These are phyloP conservation scores for Aspergillus sclerotioniger DNA, from an alignment of 495 filamentous ascomycete species.

Conservation along the genomic window DNA sequence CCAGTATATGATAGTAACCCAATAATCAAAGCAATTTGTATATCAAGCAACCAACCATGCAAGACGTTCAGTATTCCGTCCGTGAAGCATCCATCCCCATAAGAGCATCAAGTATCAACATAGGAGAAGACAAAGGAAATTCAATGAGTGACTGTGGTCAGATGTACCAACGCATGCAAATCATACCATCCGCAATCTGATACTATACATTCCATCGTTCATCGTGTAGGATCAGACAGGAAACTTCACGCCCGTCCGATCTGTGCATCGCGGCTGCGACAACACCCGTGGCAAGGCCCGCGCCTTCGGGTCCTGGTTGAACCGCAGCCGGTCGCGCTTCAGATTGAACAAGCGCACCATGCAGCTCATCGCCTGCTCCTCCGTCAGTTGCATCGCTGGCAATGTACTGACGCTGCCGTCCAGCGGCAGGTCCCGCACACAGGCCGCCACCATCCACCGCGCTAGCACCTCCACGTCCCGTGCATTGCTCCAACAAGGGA, in stretches of 20 bases:
- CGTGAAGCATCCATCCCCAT: neutral
- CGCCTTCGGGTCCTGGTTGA: constrained; percentile 23
- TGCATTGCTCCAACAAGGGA: constrained; percentile 23
- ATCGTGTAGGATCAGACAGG: constrained; percentile 9
- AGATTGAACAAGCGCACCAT: constrained; percentile 23
- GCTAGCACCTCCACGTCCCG: constrained; percentile 17
- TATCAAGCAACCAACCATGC: no score
- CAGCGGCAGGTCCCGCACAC: constrained; percentile 13
- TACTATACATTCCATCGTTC: constrained; percentile 1
- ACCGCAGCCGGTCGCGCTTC: constrained; percentile 21
- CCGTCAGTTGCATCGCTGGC: constrained; percentile 7
- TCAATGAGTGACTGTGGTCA: neutral
- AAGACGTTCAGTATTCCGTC: neutral
- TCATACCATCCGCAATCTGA: neutral
- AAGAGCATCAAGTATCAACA: neutral
- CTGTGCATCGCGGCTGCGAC: constrained; percentile 18
- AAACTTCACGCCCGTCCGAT: constrained; percentile 19
- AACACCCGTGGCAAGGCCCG: constrained; percentile 17
- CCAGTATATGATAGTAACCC: no score
- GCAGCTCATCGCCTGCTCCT: constrained; percentile 22
- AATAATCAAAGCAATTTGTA: no score
- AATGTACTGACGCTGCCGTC: constrained; percentile 1
- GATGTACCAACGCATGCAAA: neutral
- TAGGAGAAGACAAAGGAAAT: constrained; percentile 1
- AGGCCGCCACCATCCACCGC: constrained; percentile 21